Evolutionary conservation across 1,284 basidiomycete genomes (phyloP), one percentile per base, ranked within the genome.

Genomic region (Sphaerobolus stellatus): DNA sequence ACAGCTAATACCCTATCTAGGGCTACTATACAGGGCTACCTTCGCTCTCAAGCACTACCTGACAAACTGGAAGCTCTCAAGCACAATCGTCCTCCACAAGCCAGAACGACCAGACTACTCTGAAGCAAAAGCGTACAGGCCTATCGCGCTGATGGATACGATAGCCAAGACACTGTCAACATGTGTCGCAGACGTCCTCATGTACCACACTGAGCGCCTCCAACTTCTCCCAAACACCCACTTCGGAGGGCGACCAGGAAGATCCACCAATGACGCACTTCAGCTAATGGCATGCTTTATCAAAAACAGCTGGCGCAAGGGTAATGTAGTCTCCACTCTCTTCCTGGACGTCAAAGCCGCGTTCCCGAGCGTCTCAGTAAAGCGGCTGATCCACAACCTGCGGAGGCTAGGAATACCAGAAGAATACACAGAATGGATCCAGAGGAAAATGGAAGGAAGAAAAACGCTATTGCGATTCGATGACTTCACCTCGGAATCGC

Each of bases 31-130:
- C 58, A 27, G 63, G 1, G 69, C 69, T 0, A 66, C 63, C 2
- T 64, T 71, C 34, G 27, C 27, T 0, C 57, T 68, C 0, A 27
- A 58, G 0, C 46, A 58, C 43, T 77, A 73, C 64, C 69, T 67
- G 0, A 56, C 56, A 0, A 30, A 43, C 2, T 77, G 74, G 74
- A 63, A 63, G 22, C 24, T 57, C 0, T 68, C 66, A 1, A 57
- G 56, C 11, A 75, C 72, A 1, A 59, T 73, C 0, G 71, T 75
- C 0, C 56, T 79, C 0, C 53, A 65, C 13, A 79, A 80, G 56
- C 73, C 71, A 3, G 70, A 70, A 0, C 69, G 70, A 29, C 24
- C 65, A 0, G 64, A 69, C 58, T 78, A 79, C 60, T 56, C 60
- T 0, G 38, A 62, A 0, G 58, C 73, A 0, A 69, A 68, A 24